A percentile compares a stretch with the other conserved stretches of the same genome.
These are phyloP conservation scores for Phytopythium sindhum DNA, from an alignment of 352 stramenopile genomes.

Conservation along the genomic window DNA sequence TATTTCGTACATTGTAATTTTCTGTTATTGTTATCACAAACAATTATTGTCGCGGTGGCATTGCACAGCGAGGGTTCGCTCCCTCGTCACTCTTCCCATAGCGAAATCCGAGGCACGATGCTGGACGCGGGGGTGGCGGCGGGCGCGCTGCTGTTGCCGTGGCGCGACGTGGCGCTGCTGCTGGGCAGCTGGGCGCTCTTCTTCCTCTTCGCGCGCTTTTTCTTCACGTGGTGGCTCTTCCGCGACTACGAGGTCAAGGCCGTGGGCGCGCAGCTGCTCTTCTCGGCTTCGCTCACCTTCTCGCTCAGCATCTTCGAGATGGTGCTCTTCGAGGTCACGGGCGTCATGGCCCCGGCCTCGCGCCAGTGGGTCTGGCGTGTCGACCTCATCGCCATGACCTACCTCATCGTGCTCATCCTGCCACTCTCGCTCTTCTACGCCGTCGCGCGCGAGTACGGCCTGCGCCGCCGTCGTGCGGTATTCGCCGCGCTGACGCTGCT, in stretches of 20 bases:
- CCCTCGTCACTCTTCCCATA: too few species aligned
- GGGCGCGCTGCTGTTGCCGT: conserved; percentile 23
- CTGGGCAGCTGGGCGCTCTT: conserved; percentile 43
- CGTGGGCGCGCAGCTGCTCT: conserved; percentile 53
- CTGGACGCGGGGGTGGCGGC: conserved; percentile 2
- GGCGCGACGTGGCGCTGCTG: conserved; percentile 24
- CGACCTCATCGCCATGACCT: conserved; percentile 75
- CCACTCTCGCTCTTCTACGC: conserved; percentile 77
- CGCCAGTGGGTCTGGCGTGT: conserved; percentile 77
- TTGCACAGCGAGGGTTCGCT: too few species aligned
- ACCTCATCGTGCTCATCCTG: conserved; percentile 72
- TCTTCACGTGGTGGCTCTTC: conserved; percentile 85
- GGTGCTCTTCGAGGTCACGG: conserved; percentile 78
- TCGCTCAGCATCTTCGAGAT: conserved; percentile 80
- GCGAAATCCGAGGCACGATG: too few species aligned
- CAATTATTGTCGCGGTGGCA: too few species aligned
- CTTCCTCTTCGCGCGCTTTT: conserved; percentile 71
- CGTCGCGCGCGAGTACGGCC: conserved; percentile 58
- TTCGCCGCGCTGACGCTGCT: conserved; percentile 24
- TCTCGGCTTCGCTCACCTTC: conserved; percentile 71
- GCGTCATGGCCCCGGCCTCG: conserved; percentile 52
- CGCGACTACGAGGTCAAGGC: conserved; percentile 78
- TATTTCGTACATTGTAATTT: too few species aligned
- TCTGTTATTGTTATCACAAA: too few species aligned
- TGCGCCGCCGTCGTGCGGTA: conserved; percentile 20